Conservation (phyloP, 768 basidiomycete genomes). For the Crucibulum laeve region DNA sequence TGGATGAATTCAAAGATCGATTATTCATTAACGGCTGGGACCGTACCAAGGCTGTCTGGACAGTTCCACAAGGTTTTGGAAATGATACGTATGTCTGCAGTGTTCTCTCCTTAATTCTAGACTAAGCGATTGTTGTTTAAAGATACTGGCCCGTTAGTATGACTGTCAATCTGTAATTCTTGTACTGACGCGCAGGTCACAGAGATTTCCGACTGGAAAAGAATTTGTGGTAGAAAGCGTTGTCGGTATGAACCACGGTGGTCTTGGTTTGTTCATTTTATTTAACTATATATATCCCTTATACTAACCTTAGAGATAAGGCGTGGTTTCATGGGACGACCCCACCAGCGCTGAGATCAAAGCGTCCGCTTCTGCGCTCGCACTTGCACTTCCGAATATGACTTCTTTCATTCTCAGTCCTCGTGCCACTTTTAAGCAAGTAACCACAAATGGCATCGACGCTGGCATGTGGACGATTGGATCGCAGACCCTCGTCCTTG, state of each 20-base stretch:
- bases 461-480: slow-evolving; percentile 46
- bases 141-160: slow-evolving; percentile 47
- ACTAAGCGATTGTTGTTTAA: neutral
- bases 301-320: too few species aligned
- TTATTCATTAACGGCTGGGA: slow-evolving; percentile 65
- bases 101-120: neutral
- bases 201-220: slow-evolving; percentile 58
- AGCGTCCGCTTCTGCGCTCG: slow-evolving; percentile 43
- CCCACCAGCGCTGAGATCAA: slow-evolving; percentile 53
- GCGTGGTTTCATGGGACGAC: slow-evolving; percentile 51
- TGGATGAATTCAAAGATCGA: slow-evolving; percentile 61
- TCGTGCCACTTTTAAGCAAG: slow-evolving; percentile 31
- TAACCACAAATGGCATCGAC: slow-evolving; percentile 38
- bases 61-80: slow-evolving; percentile 78
- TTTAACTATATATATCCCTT: too few species aligned
- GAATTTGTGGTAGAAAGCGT: slow-evolving; percentile 67
- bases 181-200: neutral
- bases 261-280: slow-evolving; percentile 35
- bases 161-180: neutral
- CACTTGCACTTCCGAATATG: slow-evolving; percentile 38
- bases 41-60: slow-evolving; percentile 68
- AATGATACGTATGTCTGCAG: slow-evolving; percentile 38
- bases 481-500: slow-evolving; percentile 39
- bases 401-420: slow-evolving; percentile 43
- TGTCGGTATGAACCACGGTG: slow-evolving; percentile 70